A percentile compares a stretch with the other conserved stretches of the same genome.
Evolutionary conservation across 1,284 basidiomycete genomes (phyloP).

Genomic region (Cutaneotrichosporon cavernicola): DNA sequence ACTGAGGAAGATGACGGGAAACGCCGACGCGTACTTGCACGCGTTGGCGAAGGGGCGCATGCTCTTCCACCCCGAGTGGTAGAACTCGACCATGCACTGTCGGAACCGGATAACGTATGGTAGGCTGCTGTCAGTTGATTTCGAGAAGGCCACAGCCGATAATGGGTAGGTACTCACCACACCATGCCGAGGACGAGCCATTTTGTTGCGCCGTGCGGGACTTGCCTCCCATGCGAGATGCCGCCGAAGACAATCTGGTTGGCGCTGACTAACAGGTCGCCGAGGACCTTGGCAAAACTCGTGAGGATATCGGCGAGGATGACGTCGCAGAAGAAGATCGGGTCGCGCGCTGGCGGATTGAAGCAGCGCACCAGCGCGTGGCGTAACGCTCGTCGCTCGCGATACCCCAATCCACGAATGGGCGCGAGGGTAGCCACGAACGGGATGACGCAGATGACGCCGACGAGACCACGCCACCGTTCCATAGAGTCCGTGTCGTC

Average conservation of each 20-base stretch:
- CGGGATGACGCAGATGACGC: conserved; percentile 63
- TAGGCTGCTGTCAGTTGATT: conserved; percentile 58
- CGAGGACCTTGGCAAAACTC: conserved; percentile 93
- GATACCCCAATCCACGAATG: conserved; percentile 64
- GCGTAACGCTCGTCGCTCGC: conserved; percentile 70
- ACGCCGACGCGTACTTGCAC: conserved; percentile 91
- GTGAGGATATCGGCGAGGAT: conserved; percentile 94
- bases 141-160: background rate
- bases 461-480: conserved; percentile 70
- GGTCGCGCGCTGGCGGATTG: conserved; percentile 62
- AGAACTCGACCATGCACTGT: conserved; percentile 88
- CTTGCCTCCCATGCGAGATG: conserved; percentile 65
- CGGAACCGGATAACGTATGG: conserved; percentile 89
- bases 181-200: conserved; percentile 81
- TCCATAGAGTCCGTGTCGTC: conserved; percentile 64
- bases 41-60: conserved; percentile 85
- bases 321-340: conserved; percentile 85
- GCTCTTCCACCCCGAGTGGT: conserved; percentile 64
- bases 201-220: conserved; percentile 62
- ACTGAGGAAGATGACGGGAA: conserved; percentile 95
- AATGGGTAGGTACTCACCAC: conserved; percentile 61
- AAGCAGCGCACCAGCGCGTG: conserved; percentile 72
- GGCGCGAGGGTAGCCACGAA: conserved; percentile 65
- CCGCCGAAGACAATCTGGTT: conserved; percentile 70
- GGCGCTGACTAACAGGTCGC: conserved; percentile 85